Conservation (phyloP, 345 rosid species). For the Anastatica hierochuntica region DNA sequence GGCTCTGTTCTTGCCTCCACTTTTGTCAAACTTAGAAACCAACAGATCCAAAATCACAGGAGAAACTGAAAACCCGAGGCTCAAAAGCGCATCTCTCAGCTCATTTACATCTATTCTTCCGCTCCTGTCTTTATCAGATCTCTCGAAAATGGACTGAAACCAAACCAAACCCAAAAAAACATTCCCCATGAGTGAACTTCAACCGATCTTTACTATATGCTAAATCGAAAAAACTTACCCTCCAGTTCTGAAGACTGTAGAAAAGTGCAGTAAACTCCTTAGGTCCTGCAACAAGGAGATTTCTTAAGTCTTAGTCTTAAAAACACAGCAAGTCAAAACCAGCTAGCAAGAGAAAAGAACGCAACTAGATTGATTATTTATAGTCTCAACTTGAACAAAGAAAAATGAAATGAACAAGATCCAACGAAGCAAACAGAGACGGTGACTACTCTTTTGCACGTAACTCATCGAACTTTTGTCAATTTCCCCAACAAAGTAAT, state of each 20-base stretch:
- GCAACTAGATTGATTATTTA: background rate
- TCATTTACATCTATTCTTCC: conserved; percentile 73
- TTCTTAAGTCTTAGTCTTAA: background rate
- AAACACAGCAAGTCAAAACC: conserved; percentile 2
- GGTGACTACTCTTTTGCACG: conserved; percentile 16
- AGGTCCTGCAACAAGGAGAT: conserved; percentile 44
- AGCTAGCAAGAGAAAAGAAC: background rate
- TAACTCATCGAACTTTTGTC: background rate
- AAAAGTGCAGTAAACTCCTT: conserved; percentile 74
- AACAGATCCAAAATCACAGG: conserved; percentile 64
- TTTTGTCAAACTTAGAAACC: conserved; percentile 75
- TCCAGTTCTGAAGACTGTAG: conserved; percentile 94
- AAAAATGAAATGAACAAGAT: conserved; percentile 5
- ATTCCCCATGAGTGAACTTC: background rate
- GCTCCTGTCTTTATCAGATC: conserved; percentile 78
- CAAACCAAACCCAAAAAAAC: background rate
- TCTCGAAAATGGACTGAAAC: conserved; percentile 62
- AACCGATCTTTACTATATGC: background rate
- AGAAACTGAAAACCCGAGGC: conserved; percentile 67
- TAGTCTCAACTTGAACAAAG: conserved; percentile 11
- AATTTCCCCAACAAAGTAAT: background rate
- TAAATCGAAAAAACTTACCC: conserved; percentile 37
- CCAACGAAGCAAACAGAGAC: too few species aligned
- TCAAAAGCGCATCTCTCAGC: conserved; percentile 69
- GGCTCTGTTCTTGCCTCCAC: conserved; percentile 58